Evolutionary conservation across 805 yeast genomes (phyloP).

Genomic region (Saccharomycopsis selenospora): DNA sequence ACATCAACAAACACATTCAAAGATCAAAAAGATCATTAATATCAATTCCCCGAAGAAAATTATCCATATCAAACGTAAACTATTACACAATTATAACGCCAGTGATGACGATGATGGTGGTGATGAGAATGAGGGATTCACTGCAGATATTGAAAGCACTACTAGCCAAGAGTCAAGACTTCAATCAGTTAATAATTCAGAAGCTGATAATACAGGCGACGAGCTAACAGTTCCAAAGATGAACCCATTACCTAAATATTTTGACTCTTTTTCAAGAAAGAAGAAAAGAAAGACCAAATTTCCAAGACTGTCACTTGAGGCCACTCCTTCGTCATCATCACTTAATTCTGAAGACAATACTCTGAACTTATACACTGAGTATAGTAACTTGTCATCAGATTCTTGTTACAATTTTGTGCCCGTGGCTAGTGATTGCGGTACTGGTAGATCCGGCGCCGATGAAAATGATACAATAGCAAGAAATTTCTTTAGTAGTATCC

Average conservation of each 20-base stretch:
- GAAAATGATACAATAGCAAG: neutral
- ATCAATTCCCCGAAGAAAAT: neutral
- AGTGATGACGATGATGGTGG: neutral
- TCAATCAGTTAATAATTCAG: neutral
- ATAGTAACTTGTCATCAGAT: neutral
- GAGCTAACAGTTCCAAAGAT: no score
- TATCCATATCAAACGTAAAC: constrained; percentile 1
- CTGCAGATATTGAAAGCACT: neutral
- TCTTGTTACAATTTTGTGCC: constrained; percentile 1
- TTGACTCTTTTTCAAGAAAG: neutral
- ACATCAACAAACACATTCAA: neutral
- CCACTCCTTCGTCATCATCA: no score
- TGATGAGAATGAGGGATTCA: neutral
- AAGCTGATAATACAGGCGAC: neutral
- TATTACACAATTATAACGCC: no score
- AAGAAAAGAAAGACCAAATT: constrained; percentile 1
- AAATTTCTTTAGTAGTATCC: neutral
- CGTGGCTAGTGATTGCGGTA: neutral
- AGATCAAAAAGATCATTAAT: neutral
- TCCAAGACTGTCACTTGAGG: neutral
- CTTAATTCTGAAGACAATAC: neutral
- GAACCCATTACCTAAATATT: neutral
- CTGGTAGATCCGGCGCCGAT: neutral
- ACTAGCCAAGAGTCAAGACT: neutral
- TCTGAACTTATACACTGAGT: neutral